Percentiles rank a stretch among this genome's conserved stretches.
Conservation (phyloP, 768 basidiomycete species). For the Leccinum broughii region DNA sequence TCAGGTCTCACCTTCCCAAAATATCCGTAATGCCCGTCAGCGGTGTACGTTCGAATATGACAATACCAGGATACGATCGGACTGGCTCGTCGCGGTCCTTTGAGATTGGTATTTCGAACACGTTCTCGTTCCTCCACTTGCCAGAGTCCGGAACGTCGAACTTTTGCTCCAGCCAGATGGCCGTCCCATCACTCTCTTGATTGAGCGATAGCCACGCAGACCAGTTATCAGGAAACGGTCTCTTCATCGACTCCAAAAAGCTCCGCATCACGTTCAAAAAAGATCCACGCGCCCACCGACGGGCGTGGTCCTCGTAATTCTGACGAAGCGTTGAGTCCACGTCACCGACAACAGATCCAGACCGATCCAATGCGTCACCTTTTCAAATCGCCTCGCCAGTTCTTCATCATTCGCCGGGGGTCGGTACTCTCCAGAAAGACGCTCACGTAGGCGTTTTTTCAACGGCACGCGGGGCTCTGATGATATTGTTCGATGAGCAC, state of each 20-base stretch:
- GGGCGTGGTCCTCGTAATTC: slow-evolving; percentile 73
- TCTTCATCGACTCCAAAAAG: slow-evolving; percentile 39
- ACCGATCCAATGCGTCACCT: slow-evolving; percentile 43
- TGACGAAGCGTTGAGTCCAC: slow-evolving; percentile 30
- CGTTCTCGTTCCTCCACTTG: slow-evolving; percentile 54
- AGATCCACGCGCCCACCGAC: slow-evolving; percentile 73
- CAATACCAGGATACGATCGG: slow-evolving; percentile 54
- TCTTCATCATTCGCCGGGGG: slow-evolving; percentile 63
- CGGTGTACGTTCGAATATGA: slow-evolving; percentile 77
- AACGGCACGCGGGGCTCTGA: slow-evolving; percentile 24
- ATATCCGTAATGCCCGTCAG: slow-evolving; percentile 61
- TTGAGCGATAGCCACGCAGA: slow-evolving; percentile 75
- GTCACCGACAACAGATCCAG: neutral
- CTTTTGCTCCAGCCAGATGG: slow-evolving; percentile 79
- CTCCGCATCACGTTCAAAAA: slow-evolving; percentile 47
- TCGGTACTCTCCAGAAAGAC: slow-evolving; percentile 45
- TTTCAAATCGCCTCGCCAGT: slow-evolving; percentile 62
- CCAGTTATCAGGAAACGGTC: slow-evolving; percentile 46
- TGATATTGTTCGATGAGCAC: slow-evolving; percentile 15
- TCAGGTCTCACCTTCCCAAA: slow-evolving; percentile 55
- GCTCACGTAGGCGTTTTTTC: slow-evolving; percentile 35
- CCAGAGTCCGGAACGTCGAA: slow-evolving; percentile 69
- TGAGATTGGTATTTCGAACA: slow-evolving; percentile 58
- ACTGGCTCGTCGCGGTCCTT: slow-evolving; percentile 18
- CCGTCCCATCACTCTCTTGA: slow-evolving; percentile 69